A percentile compares a stretch with the other conserved stretches of the same genome.
phyloP scores from a whole-genome alignment of 148 eudicot genomes.

The Rhododendron williamsianum region DNA sequence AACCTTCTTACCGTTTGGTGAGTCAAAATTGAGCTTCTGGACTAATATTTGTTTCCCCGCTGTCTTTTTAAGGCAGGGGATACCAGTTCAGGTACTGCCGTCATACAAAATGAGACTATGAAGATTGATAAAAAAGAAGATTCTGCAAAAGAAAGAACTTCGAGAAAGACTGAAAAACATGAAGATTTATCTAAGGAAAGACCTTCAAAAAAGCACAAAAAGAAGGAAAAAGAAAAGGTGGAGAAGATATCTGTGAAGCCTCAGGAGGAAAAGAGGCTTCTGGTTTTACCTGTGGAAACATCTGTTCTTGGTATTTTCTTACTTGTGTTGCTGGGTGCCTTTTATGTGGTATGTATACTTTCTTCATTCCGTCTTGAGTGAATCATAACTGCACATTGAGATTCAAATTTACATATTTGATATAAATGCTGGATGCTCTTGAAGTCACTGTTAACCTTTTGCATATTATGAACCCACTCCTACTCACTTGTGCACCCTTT shows the following conservation, averaged over 20 bases:
- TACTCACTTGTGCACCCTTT: background rate
- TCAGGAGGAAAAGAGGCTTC: constrained; percentile 55
- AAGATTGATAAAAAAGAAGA: constrained; percentile 63
- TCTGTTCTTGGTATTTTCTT: constrained; percentile 68
- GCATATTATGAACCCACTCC: background rate
- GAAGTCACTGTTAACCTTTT: background rate
- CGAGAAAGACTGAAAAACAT: constrained; percentile 49
- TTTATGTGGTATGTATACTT: constrained; percentile 75
- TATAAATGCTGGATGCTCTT: constrained; percentile 3
- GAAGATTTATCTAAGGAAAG: constrained; percentile 41
- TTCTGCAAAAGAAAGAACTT: constrained; percentile 12
- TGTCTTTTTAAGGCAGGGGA: constrained; percentile 64
- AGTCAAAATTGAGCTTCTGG: constrained; percentile 8
- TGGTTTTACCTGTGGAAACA: constrained; percentile 79
- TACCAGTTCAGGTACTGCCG: constrained; percentile 31
- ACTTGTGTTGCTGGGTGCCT: constrained; percentile 78
- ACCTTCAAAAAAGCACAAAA: constrained; percentile 51
- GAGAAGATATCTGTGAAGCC: constrained; percentile 53
- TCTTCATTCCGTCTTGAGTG: background rate
- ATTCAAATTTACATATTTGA: background rate
- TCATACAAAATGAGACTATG: constrained; percentile 33
- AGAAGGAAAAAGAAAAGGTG: constrained; percentile 67
- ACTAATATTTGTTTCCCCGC: constrained; percentile 15
- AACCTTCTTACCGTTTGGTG: background rate
- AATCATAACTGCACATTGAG: background rate